Percentiles rank a stretch among this genome's conserved stretches.
These are phyloP conservation scores for Citrus hindsii DNA, from an alignment of 345 rosid species.

Conservation along the genomic window DNA sequence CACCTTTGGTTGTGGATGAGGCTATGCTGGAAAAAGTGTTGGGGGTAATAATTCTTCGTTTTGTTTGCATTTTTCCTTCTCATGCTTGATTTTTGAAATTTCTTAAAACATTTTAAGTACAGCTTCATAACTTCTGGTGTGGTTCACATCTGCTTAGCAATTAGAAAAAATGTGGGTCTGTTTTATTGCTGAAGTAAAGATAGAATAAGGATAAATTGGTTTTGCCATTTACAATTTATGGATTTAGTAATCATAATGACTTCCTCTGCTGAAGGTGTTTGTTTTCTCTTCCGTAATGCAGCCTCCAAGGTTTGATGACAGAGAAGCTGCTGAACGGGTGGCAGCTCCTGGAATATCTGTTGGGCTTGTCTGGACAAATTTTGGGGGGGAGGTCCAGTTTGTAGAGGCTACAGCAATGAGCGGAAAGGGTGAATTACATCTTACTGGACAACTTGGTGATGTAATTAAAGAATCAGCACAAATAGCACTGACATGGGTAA, in stretches of 20 bases:
- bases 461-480: conserved; percentile 98
- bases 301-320: conserved; percentile 95
- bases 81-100: background rate
- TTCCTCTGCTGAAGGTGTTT: conserved; percentile 5
- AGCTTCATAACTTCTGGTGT: background rate
- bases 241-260: conserved; percentile 8
- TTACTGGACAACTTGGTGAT: conserved; percentile 99
- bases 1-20: conserved; percentile 81
- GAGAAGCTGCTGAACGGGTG: conserved; percentile 94
- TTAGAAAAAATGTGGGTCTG: background rate
- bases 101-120: background rate
- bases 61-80: background rate
- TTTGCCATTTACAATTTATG: background rate
- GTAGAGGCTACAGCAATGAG: conserved; percentile 90
- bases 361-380: conserved; percentile 96
- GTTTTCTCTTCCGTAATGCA: conserved; percentile 34
- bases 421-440: conserved; percentile 93
- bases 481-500: conserved; percentile 97
- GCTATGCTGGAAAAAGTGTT: conserved; percentile 86
- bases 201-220: background rate
- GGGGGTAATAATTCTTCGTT: conserved; percentile 58
- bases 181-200: background rate
- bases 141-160: background rate
- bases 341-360: conserved; percentile 89
- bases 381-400: conserved; percentile 99